Conservation (phyloP, 2,329 filamentous ascomycete species). For the Fusarium sororula region DNA sequence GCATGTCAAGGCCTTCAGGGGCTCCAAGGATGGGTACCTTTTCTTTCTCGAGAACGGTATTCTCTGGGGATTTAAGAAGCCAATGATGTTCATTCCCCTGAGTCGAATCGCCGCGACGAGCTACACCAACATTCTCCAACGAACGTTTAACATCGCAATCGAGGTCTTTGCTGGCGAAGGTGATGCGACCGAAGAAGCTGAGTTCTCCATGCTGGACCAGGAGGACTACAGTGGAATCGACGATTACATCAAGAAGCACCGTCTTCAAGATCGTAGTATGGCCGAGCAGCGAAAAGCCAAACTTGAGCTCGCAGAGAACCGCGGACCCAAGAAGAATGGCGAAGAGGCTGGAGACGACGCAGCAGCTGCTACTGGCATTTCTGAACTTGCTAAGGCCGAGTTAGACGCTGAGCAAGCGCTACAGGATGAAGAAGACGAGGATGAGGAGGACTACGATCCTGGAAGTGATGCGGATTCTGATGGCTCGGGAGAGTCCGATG, state of each 20-base stretch:
- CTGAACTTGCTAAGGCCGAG: constrained; percentile 61
- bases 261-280: constrained; percentile 73
- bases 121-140: constrained; percentile 73
- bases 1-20: constrained; percentile 72
- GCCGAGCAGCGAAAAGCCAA: constrained; percentile 73
- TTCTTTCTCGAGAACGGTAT: constrained; percentile 75
- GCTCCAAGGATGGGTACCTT: constrained; percentile 73
- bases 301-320: constrained; percentile 68
- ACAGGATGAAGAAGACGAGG: constrained; percentile 69
- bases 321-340: constrained; percentile 55
- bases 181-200: constrained; percentile 66
- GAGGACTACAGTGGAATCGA: constrained; percentile 73
- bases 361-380: constrained; percentile 51
- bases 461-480: constrained; percentile 68
- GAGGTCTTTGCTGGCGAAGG: constrained; percentile 63
- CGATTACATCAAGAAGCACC: constrained; percentile 68
- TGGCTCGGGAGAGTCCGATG: constrained; percentile 65
- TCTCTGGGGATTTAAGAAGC: constrained; percentile 77
- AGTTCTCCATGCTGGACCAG: constrained; percentile 76
- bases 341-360: constrained; percentile 52
- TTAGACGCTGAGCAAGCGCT: constrained; percentile 61
- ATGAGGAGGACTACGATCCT: constrained; percentile 74
- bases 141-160: constrained; percentile 74
- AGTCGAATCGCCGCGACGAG: constrained; percentile 69
- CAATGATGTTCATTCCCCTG: constrained; percentile 70